Evolutionary conservation across 129 eudicot species (phyloP).

Genomic region (Helichrysum umbraculigerum): DNA sequence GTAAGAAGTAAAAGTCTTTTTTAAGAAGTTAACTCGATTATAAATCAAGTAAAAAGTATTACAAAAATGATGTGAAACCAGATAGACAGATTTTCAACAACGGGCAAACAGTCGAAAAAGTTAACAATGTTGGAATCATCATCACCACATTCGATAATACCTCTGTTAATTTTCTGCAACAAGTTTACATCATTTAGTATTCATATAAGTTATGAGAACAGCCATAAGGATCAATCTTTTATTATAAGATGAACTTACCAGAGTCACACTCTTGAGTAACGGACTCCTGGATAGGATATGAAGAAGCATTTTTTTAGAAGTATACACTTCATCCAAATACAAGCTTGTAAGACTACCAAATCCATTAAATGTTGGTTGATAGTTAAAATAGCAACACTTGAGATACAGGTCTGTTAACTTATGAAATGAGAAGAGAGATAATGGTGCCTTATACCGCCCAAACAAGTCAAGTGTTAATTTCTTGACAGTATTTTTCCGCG

Average conservation of each 20-base stretch:
- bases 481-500: conserved; percentile 5
- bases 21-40: background rate
- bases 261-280: background rate
- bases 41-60: background rate
- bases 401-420: background rate
- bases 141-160: background rate
- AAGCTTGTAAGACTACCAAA: background rate
- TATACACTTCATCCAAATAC: background rate
- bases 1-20: background rate
- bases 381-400: background rate
- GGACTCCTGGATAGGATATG: background rate
- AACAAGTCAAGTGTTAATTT: background rate
- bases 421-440: conserved; percentile 4
- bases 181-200: background rate
- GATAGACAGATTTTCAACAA: conserved; percentile 22
- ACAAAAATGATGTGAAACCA: conserved; percentile 12
- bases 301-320: background rate
- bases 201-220: background rate
- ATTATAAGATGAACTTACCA: conserved; percentile 11
- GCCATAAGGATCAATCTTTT: background rate
- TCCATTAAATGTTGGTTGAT: background rate
- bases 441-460: background rate
- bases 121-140: background rate
- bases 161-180: background rate
- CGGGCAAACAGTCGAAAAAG: conserved; percentile 10